phyloP scores from a whole-genome alignment of 352 stramenopile genomes.

The Phytophthora litchii region DNA sequence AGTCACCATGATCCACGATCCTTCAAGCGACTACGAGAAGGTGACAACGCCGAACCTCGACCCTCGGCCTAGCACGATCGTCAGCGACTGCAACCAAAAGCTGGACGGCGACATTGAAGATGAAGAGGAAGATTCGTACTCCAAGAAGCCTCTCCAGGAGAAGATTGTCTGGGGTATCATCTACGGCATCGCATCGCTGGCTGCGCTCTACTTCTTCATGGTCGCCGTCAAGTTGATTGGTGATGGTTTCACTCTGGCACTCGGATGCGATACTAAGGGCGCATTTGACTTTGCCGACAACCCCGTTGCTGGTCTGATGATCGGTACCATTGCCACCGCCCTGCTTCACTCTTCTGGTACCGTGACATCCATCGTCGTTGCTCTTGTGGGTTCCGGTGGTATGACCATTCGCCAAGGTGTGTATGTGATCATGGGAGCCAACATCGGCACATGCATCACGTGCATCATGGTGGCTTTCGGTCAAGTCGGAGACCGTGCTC shows the following conservation, averaged over 20 bases:
- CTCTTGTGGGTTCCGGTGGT: slow-evolving; percentile 62
- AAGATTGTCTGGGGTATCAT: slow-evolving; percentile 45
- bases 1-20: slow-evolving; percentile 17
- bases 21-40: slow-evolving; percentile 32
- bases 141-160: slow-evolving; percentile 26
- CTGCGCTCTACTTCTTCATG: slow-evolving; percentile 84
- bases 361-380: slow-evolving; percentile 82
- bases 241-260: slow-evolving; percentile 70
- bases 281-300: slow-evolving; percentile 78
- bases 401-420: slow-evolving; percentile 86
- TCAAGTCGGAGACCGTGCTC: slow-evolving; percentile 74
- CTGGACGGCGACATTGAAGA: slow-evolving; percentile 21
- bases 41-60: slow-evolving; percentile 25
- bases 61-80: slow-evolving; percentile 15
- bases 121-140: slow-evolving; percentile 29
- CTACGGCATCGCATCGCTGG: slow-evolving; percentile 42
- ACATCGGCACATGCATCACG: slow-evolving; percentile 90
- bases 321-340: slow-evolving; percentile 77
- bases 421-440: slow-evolving; percentile 94
- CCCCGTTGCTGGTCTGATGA: slow-evolving; percentile 76
- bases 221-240: slow-evolving; percentile 81
- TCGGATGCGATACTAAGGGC: slow-evolving; percentile 68
- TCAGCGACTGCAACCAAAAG: slow-evolving; percentile 27
- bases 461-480: slow-evolving; percentile 92
- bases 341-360: slow-evolving; percentile 80